Percentiles rank a stretch among this genome's conserved stretches.
phyloP scores from a whole-genome alignment of 129 eudicot species.

The Ambrosia artemisiifolia region DNA sequence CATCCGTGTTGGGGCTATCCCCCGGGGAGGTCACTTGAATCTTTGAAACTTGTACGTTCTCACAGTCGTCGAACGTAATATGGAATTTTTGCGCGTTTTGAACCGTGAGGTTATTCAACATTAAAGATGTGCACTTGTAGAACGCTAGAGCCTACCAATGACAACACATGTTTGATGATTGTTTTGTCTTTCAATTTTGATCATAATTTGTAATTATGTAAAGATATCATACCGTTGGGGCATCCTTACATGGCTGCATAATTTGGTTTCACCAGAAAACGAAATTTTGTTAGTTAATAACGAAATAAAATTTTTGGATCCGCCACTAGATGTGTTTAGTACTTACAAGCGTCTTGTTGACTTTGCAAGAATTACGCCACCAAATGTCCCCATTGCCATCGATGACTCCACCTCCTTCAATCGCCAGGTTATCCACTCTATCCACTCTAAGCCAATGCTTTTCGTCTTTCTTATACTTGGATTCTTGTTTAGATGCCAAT shows the following conservation, averaged over 20 bases:
- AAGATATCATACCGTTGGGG: conserved; percentile 60
- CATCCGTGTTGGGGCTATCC: conserved; percentile 87
- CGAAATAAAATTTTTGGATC: neutral
- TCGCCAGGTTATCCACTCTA: conserved; percentile 30
- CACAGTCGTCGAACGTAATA: conserved; percentile 53
- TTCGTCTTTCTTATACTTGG: conserved; percentile 46
- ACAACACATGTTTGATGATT: neutral
- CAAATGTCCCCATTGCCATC: conserved; percentile 77
- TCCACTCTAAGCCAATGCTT: conserved; percentile 62
- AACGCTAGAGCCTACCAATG: conserved; percentile 69
- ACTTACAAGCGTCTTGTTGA: conserved; percentile 46
- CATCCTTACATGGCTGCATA: conserved; percentile 64
- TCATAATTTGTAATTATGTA: neutral
- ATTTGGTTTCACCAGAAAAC: neutral
- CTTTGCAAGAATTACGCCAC: conserved; percentile 81
- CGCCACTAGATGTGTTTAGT: neutral
- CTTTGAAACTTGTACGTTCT: conserved; percentile 46
- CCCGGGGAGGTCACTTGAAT: conserved; percentile 51
- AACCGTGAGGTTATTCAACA: conserved; percentile 42
- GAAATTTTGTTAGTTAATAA: neutral
- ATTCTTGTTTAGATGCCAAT: conserved; percentile 44
- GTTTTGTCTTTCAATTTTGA: neutral
- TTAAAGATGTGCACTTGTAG: conserved; percentile 53
- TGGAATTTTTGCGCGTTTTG: conserved; percentile 79
- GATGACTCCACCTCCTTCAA: conserved; percentile 63